Percentiles rank a stretch among this genome's conserved stretches.
Evolutionary conservation across 768 basidiomycete genomes (phyloP).

Genomic region (Omphalotus guepiniiformis): DNA sequence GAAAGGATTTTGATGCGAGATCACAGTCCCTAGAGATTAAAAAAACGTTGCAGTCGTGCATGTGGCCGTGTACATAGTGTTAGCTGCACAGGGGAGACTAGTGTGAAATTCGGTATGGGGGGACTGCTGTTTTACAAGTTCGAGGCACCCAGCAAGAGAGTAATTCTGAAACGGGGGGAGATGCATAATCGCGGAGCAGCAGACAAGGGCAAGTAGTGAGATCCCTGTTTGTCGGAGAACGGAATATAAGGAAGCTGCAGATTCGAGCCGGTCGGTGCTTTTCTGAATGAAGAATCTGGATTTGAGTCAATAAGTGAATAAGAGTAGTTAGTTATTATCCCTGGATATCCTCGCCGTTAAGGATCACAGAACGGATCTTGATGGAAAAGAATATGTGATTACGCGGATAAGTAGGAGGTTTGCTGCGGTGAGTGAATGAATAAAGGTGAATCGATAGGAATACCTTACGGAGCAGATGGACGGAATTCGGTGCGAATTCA

Average conservation of each 20-base stretch:
- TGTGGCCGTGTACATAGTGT: slow-evolving; percentile 4
- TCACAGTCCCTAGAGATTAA: slow-evolving; percentile 46
- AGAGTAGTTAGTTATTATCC: no score
- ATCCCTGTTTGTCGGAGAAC: background rate
- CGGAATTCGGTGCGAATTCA: background rate
- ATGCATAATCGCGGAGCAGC: background rate
- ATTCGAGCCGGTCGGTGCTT: slow-evolving; percentile 1
- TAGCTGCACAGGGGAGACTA: no score
- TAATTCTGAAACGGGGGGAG: no score
- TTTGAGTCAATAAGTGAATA: background rate
- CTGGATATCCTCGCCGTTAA: background rate
- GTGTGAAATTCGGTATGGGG: slow-evolving; percentile 1
- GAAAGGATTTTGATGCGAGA: no score
- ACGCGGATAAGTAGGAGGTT: background rate
- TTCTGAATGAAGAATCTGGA: background rate
- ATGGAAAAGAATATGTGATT: background rate
- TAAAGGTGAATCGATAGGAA: background rate
- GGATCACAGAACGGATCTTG: slow-evolving; percentile 4
- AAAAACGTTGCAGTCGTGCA: slow-evolving; percentile 39
- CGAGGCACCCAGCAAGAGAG: no score
- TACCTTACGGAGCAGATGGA: background rate
- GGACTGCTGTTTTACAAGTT: background rate
- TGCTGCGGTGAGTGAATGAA: slow-evolving; percentile 1
- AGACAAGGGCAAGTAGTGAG: background rate
- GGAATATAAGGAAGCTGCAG: background rate